A percentile compares a stretch with the other conserved stretches of the same genome.
phyloP scores from a whole-genome alignment of 257 asterid genomes.

The Lavandula angustifolia region DNA sequence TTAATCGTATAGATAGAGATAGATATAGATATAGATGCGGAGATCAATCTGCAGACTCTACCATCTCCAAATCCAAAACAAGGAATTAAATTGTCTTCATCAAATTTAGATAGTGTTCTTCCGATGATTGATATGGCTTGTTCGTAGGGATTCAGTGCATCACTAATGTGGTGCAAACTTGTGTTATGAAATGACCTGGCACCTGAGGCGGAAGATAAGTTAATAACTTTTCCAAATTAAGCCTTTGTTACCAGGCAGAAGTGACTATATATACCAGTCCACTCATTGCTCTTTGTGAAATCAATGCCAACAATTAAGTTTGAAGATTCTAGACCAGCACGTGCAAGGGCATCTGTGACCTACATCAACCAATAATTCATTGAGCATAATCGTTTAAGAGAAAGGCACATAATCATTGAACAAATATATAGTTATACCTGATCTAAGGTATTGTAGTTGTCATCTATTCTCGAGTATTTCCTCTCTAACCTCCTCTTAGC shows the following conservation, averaged over 20 bases:
- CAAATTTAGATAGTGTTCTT: conserved; percentile 85
- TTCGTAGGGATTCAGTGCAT: conserved; percentile 82
- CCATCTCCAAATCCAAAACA: conserved; percentile 97
- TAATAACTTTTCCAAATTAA: conserved; percentile 1
- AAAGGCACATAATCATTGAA: too few relatives aligned
- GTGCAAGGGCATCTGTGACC: conserved; percentile 93
- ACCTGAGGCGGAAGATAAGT: conserved; percentile 45
- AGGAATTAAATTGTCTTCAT: conserved; percentile 91
- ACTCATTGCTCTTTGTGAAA: conserved; percentile 97
- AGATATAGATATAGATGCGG: conserved; percentile 9
- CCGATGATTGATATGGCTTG: conserved; percentile 96
- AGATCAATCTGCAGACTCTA: conserved; percentile 30
- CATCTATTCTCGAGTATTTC: conserved; percentile 84
- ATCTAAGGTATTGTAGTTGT: conserved; percentile 67
- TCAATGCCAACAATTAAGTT: conserved; percentile 93
- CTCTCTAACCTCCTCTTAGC: conserved; percentile 63
- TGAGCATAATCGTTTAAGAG: conserved; percentile 17
- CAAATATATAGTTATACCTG: conserved; percentile 63
- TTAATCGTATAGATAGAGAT: too few relatives aligned
- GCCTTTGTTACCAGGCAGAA: conserved; percentile 13
- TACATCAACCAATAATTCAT: conserved; percentile 30
- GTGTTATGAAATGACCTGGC: conserved; percentile 75
- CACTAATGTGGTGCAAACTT: conserved; percentile 89
- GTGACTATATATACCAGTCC: conserved; percentile 77
- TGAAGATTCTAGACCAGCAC: conserved; percentile 95